Base-by-base conservation (phyloP, 208 protist species). In the Crithidia thermophila region DNA sequence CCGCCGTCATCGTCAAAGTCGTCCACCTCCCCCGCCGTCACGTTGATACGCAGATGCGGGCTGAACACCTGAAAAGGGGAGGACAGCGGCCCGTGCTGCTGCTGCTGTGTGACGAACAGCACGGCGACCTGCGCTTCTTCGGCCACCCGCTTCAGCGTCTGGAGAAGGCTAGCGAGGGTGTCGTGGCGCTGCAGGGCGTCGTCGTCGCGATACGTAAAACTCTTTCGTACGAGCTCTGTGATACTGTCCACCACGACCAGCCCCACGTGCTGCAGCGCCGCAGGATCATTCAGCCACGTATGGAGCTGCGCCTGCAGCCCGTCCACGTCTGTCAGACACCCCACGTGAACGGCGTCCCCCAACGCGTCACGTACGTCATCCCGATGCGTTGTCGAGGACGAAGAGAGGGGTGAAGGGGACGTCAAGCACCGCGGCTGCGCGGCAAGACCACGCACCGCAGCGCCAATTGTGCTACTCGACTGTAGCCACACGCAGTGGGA, bases 231-330 rank as follows among this genome's bases (percentile, higher is more conserved):
- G 21, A 94, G 51, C 8, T 67, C 47, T 16, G 67, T 81, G 60
- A 92, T 56, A 53, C 63, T 68, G 57, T 94, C 89, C 4, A 94
- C 18, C 49, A 94, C 84, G 4, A 94, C 30, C 37, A 94, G 66
- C 21, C 64, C 40, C 13, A 76, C 52, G 1, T 23, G 36, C 2
- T 23, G 51, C 33, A 71, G 55, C 16, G 49, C 43, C 13, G 61
- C 30, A 14, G 56, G 30, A 25, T 57, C 61, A 11, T 14, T 11
- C 11, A 36, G 27, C 68, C 68, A 75, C 16, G 16, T 0, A 14
- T 55, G 45, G 37, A 72, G n/a, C 11, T 73, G 37, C 21, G 45
- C 30, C 53, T 79, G 72, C 9, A 76, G 47, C 13, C 34, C 70
- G 13, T 53, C 55, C 5, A 76, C 31, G 28, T 50, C 40, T 9